A percentile compares a stretch with the other conserved stretches of the same genome.
These are phyloP conservation scores for Auricularia sp. DNA, from an alignment of 768 basidiomycete species.

Conservation along the genomic window DNA sequence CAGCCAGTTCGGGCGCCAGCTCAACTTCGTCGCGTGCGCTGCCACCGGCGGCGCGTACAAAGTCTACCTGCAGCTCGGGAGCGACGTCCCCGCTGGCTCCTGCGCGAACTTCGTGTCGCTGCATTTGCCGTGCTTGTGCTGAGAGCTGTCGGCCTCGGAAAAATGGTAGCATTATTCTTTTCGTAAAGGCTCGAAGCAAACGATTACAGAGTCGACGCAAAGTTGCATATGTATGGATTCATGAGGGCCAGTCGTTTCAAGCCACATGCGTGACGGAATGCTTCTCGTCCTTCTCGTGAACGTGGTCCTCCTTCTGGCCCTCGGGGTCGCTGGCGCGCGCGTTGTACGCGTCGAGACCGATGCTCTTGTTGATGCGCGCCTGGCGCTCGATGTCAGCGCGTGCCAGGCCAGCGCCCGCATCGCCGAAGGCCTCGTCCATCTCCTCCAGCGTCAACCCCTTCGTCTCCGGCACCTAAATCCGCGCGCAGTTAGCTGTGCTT, in stretches of 20 bases:
- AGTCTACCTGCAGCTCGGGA: constrained; percentile 42
- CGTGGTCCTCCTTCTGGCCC: neutral
- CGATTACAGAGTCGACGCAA: no score
- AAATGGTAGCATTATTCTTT: neutral
- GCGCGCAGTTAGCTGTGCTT: neutral
- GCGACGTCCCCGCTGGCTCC: constrained; percentile 31
- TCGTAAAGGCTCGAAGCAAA: no score
- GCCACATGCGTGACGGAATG: neutral
- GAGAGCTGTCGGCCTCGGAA: neutral
- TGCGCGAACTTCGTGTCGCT: constrained; percentile 21
- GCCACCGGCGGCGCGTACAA: constrained; percentile 34
- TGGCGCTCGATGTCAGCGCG: constrained; percentile 44
- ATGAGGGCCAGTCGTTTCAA: no score
- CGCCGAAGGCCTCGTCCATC: constrained; percentile 81
- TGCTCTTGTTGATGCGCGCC: constrained; percentile 45
- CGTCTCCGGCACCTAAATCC: constrained; percentile 59
- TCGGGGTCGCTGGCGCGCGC: neutral
- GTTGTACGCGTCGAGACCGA: constrained; percentile 43
- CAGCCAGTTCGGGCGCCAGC: constrained; percentile 34
- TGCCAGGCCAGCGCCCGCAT: constrained; percentile 40
- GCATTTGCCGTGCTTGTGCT: constrained; percentile 24
- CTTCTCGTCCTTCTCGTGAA: constrained; percentile 3
- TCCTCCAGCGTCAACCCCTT: constrained; percentile 75
- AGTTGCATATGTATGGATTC: no score
- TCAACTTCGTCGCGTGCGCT: constrained; percentile 47